Evolutionary conservation across 1,139 yeast genomes (phyloP), one percentile per base, ranked within the genome.

Genomic region (Hanseniaspora gamundiae): DNA sequence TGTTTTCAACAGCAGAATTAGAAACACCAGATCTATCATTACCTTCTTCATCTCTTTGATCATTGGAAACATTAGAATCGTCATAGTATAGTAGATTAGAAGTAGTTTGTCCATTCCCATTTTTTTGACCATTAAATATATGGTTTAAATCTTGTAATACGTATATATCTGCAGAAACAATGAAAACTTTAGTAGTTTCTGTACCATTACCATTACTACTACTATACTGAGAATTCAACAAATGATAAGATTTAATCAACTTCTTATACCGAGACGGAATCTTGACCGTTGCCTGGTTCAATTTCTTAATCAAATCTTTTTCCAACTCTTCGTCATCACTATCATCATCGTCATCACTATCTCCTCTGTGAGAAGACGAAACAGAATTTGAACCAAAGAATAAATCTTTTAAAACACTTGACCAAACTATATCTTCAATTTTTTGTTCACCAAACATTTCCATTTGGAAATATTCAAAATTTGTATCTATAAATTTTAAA

Each of bases 401-500:
- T 17, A 33, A 33, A 17, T 19, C 36, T 17, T 22, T 33, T 19
- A 33, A 9, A 4, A 33, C 36, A 17, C 24, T 17, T n/a, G 20
- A n/a, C 36, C 36, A 33, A 7, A 17, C 13, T 8, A 33, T 17
- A 14, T 33, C 36, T 33, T 33, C 24, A 7, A 33, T 11, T n/a
- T 14, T 17, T 17, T 33, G n/a, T 16, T 36, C 16, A 5, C 20
- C 39, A 14, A 21, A 36, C 16, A 36, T 22, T 19, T 36, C 39
- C 28, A 36, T 21, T 10, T 36, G 19, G 19, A 36, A 36, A 19
- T 3, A 36, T n/a, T 36, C 39, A 22, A n/a, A n/a, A 4, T 36
- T 36, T 7, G 39, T 22, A 24, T 36, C 39, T 14, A 36, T 36
- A 22, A 36, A 14, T n/a, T 36, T 36, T 29, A 36, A 36, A 36